Base-by-base conservation (phyloP, 129 eudicot species). In the Artemisia argyi region DNA sequence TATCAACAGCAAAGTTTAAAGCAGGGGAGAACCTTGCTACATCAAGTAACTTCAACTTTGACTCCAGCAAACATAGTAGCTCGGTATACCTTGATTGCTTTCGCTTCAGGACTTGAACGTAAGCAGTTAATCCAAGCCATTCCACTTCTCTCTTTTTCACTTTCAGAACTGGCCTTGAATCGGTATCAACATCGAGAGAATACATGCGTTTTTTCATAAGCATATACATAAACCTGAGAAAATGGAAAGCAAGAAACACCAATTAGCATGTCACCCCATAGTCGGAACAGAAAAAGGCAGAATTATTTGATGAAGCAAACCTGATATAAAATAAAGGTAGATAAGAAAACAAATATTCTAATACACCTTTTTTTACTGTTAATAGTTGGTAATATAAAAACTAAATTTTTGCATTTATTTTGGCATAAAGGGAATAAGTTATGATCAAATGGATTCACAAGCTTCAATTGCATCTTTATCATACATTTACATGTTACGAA, bases 81-180 rank as follows among this genome's bases (percentile, higher is more conserved):
- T 78, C 83, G 69, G 67, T 80, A 59, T 88, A 62, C 11, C 94
- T 78, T 4, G 89, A 49, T 65, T 90, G 91, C 70, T 90, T 95
- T 76, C 86, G 76, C 81, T 53, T 80, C 52, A 95, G 62, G 55
- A 85, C 94, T 65, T 75, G 73, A n/a, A 44, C 24, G 57, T 82
- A 88, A 11, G 99, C 99, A 10, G 63, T 75, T 50, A 86, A 70
- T 71, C 99, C 99, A 22, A 95, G 96, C 99, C 97, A 95, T 53
- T 74, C 71, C 11, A 86, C 66, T 59, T 95, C 96, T 32, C 76
- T 30, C 83, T 72, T 86, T 65, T 48, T 79, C 73, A 95, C 84
- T 55, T 76, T 49, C 13, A 86, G 73, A 39, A 65, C 56, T 2
- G 88, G 88, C 51, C 76, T 83, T 55, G 76, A 63, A 49, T 47